phyloP scores from a whole-genome alignment of 345 rosid species.

The Pugionium cornutum region DNA sequence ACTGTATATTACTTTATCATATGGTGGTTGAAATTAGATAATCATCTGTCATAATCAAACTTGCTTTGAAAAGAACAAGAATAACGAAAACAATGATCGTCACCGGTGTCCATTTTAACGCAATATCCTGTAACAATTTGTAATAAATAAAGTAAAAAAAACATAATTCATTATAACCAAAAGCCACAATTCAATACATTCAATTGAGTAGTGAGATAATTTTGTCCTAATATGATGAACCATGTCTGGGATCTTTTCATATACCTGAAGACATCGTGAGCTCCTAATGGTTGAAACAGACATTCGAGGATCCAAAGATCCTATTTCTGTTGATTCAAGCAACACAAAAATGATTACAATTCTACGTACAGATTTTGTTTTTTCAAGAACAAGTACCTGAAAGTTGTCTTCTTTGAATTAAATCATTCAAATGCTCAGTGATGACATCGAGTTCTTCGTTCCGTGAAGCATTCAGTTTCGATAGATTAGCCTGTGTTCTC shows the following conservation, averaged over 20 bases:
- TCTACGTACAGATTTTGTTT: too few species aligned
- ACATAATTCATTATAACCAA: conserved; percentile 2
- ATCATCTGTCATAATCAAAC: conserved; percentile 42
- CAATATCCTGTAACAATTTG: conserved; percentile 45
- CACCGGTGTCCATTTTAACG: conserved; percentile 62
- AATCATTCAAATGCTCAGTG: conserved; percentile 44
- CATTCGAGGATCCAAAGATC: conserved; percentile 4
- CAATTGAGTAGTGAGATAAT: too few species aligned
- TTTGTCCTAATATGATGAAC: conserved; percentile 14
- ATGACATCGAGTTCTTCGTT: conserved; percentile 41
- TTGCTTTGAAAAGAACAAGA: conserved; percentile 49
- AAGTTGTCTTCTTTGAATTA: conserved; percentile 43
- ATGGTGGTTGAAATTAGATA: conserved; percentile 43
- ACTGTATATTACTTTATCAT: conserved; percentile 1
- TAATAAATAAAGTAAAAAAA: neutral
- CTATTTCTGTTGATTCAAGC: conserved; percentile 40
- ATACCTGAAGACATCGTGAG: conserved; percentile 54
- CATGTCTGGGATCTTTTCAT: neutral
- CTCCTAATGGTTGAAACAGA: conserved; percentile 46
- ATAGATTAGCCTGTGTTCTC: conserved; percentile 59
- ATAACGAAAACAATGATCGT: conserved; percentile 40
- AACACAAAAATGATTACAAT: neutral
- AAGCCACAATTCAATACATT: neutral
- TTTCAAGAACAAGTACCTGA: conserved; percentile 35
- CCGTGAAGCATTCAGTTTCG: conserved; percentile 49